These are phyloP conservation scores for Syzygium jambos DNA, from an alignment of 345 rosid species.

Conservation along the genomic window DNA sequence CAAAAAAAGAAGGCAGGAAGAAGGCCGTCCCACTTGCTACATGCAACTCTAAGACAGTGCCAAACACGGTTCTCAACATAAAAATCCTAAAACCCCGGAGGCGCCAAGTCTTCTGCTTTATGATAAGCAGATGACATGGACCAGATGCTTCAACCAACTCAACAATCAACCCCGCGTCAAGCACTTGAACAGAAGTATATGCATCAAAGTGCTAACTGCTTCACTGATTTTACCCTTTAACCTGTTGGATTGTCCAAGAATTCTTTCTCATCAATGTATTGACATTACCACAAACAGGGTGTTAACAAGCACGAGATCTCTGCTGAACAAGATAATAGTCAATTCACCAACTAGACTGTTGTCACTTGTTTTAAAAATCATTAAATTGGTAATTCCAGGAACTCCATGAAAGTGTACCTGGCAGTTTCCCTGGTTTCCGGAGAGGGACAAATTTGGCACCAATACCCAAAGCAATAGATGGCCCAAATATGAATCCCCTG, in stretches of 20 bases:
- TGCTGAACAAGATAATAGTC: background rate
- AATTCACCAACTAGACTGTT: background rate
- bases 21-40: background rate
- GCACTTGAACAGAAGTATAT: background rate
- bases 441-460: conserved; percentile 85
- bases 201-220: background rate
- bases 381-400: background rate
- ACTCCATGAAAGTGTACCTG: conserved; percentile 28
- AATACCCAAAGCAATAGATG: conserved; percentile 78
- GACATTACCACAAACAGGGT: background rate
- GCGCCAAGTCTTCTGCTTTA: background rate
- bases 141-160: background rate
- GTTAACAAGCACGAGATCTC: background rate
- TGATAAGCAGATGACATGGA: background rate
- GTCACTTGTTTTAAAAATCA: background rate
- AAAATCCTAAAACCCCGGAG: background rate
- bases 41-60: background rate
- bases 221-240: background rate
- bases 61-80: background rate
- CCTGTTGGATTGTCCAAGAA: background rate
- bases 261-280: background rate
- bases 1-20: background rate
- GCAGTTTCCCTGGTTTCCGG: conserved; percentile 71
- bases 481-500: conserved; percentile 80
- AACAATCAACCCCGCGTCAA: background rate